Percentiles rank a stretch among this genome's conserved stretches.
phyloP scores from a whole-genome alignment of 2,329 filamentous ascomycete species.

The Mycosphaerella sp. region DNA sequence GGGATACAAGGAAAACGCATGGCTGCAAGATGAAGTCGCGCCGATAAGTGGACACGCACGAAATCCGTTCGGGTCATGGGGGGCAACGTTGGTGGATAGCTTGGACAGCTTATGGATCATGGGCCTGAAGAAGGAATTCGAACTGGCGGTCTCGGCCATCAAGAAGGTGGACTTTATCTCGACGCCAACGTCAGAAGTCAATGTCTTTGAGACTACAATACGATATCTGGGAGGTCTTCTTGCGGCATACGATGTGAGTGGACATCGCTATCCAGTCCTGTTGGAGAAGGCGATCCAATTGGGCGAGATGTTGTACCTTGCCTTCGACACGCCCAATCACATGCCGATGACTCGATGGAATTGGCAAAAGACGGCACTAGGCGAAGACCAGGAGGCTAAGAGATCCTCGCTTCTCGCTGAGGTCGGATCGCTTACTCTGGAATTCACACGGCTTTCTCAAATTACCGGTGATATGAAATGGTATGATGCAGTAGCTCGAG shows the following conservation, averaged over 20 bases:
- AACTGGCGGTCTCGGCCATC: conserved; percentile 55
- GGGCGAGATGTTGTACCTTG: conserved; percentile 58
- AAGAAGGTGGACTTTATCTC: conserved; percentile 57
- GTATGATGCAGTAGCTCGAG: conserved; percentile 57
- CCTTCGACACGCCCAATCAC: conserved; percentile 63
- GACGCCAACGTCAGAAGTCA: conserved; percentile 48
- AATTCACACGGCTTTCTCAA: conserved; percentile 59
- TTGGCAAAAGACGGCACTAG: conserved; percentile 41
- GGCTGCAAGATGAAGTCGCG: conserved; percentile 77
- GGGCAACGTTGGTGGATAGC: conserved; percentile 76
- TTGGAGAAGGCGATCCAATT: conserved; percentile 58
- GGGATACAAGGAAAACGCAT: conserved; percentile 73
- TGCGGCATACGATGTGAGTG: conserved; percentile 62
- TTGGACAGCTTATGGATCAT: conserved; percentile 71
- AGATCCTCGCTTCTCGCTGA: conserved; percentile 43
- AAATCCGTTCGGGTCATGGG: conserved; percentile 87
- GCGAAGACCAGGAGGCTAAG: conserved; percentile 31
- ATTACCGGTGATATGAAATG: conserved; percentile 55
- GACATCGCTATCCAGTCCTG: conserved; percentile 40
- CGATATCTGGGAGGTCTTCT: conserved; percentile 66
- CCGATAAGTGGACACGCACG: conserved; percentile 47
- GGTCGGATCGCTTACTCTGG: conserved; percentile 55
- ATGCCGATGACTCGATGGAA: conserved; percentile 58
- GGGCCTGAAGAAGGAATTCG: conserved; percentile 60
- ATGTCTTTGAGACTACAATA: conserved; percentile 66